Conservation (phyloP, 345 rosid genomes). For the Salix exigua region DNA sequence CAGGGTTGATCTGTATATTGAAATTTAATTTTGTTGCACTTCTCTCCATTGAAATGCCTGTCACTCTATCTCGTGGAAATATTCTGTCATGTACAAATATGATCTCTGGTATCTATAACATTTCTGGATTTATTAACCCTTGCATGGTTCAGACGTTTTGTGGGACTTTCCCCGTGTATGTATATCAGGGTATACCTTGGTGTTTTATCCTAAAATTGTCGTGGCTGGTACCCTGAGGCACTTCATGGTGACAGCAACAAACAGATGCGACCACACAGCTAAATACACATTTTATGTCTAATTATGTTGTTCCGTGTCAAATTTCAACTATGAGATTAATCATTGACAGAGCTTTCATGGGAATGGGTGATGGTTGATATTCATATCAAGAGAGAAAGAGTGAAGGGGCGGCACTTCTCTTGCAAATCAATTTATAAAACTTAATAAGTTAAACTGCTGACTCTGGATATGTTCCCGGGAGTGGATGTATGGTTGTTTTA, state of each 20-base stretch:
- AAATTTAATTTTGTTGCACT: background rate
- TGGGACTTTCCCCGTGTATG: background rate
- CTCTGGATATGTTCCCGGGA: background rate
- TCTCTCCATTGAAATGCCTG: background rate
- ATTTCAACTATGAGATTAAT: background rate
- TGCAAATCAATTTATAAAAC: background rate
- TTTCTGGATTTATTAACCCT: background rate
- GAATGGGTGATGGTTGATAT: background rate
- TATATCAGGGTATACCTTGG: background rate
- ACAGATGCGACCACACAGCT: background rate
- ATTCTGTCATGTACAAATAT: background rate
- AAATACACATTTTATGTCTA: background rate
- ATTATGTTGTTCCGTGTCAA: background rate
- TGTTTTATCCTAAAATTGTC: background rate
- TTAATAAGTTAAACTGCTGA: background rate
- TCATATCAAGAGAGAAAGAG: background rate
- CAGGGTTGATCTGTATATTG: background rate
- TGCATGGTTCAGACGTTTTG: background rate
- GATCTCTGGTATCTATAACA: background rate
- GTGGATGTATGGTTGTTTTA: background rate
- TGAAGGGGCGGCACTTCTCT: background rate
- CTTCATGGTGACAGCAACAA: background rate
- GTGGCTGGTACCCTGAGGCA: background rate
- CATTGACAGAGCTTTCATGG: too few species aligned
- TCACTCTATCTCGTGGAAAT: background rate